A percentile compares a stretch with the other conserved stretches of the same genome.
Conservation (phyloP, 441 rosid species). For the Lepidium campestre region DNA sequence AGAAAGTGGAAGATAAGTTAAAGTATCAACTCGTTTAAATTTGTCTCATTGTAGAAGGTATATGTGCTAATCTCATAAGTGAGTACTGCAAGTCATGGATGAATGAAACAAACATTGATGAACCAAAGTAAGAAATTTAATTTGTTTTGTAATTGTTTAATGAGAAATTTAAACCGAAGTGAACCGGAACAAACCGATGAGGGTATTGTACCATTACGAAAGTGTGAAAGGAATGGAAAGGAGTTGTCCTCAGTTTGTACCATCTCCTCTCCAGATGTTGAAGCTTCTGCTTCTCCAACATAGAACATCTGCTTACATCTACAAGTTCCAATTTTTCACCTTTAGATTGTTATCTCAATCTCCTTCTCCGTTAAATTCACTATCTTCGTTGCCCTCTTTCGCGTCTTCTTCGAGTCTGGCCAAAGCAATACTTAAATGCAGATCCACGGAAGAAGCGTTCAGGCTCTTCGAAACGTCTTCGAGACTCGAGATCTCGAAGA, state of each 20-base stretch:
- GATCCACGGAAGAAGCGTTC: constrained; percentile 40
- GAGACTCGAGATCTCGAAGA: constrained; percentile 15
- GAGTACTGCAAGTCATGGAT: too few species aligned
- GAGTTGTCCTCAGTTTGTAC: neutral
- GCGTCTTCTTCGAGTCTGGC: constrained; percentile 23
- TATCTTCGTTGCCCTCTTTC: constrained; percentile 10
- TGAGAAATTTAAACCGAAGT: neutral
- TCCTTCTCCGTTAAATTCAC: neutral
- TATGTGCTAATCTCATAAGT: too few species aligned
- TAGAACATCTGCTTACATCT: constrained; percentile 3
- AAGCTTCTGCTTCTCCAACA: constrained; percentile 22
- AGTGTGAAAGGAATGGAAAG: neutral
- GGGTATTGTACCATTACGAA: neutral
- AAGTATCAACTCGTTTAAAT: too few species aligned
- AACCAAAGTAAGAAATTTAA: too few species aligned
- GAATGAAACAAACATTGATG: too few species aligned
- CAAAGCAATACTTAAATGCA: constrained; percentile 32
- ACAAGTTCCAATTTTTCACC: constrained; percentile 4
- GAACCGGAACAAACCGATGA: constrained; percentile 1
- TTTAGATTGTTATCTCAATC: constrained; percentile 11
- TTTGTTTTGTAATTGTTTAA: neutral
- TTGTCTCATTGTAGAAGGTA: too few species aligned
- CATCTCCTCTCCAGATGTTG: constrained; percentile 22
- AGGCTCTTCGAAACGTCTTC: constrained; percentile 29
- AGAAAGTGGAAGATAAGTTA: too few species aligned